Base-by-base conservation (phyloP, 495 filamentous ascomycete species). In the Podospora pseudopauciseta region DNA sequence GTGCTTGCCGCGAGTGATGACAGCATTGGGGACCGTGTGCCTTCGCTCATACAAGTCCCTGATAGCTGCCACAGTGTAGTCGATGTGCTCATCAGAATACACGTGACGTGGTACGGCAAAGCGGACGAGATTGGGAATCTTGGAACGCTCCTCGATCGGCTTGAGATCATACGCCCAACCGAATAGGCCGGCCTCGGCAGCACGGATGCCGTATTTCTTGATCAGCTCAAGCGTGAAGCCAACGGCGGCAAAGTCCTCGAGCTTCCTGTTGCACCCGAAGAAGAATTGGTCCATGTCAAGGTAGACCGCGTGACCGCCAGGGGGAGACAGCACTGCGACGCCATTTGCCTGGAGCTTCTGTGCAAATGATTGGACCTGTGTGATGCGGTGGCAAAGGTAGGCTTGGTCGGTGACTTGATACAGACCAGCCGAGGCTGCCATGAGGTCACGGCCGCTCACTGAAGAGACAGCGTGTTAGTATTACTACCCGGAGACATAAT, bases 381-480 rank as follows among this genome's bases (percentile, higher is more conserved):
- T 66, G 55, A 66, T 66, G 28, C 64, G 64, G 28, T 39, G 23
- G 19, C 27, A 20, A 39, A 66, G 49, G 55, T 66, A 66, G 18
- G 53, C 54, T 16, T 59, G 53, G n/a, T 66, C 30, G 4, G 64
- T 66, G 19, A 66, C 64, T 44, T 66, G 64, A 5, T 66, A 66
- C 55, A 66, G 55, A 66, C 64, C 55, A 3, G 64, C 64, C 7
- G 64, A 28, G n/a, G 64, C 64, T 3, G 64, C 55, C 64, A 66
- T 66, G 19, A 66, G 20, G 28, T 66, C 64, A 20, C 64, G 64
- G 28, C 64, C 64, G 55, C 64, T 59, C 64, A 66, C 64, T 66
- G 6, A 18, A 23, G 11, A 58, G 23, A 9, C 3, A 7, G 11
- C 9, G 2, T 7, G 55, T 58, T n/a, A 62, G 27, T 18, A 15